Evolutionary conservation across 2,329 filamentous ascomycete species (phyloP).

Genomic region (Calcarisporium arbuscula): DNA sequence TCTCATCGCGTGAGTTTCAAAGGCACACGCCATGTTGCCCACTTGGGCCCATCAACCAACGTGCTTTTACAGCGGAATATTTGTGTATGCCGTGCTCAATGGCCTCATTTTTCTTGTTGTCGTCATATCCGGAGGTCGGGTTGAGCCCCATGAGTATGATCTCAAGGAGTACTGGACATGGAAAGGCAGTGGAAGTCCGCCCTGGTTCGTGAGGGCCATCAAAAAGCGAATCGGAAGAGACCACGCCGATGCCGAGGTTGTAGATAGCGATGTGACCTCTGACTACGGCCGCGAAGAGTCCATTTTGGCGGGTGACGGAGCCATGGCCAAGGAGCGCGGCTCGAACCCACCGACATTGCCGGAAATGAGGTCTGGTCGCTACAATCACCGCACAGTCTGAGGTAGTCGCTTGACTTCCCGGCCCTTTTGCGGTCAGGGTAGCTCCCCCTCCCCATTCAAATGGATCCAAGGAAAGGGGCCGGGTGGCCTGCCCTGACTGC

Average conservation of each 20-base stretch:
- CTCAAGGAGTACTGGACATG: conserved; percentile 51
- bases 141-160: conserved; percentile 46
- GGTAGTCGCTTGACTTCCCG: too few species aligned
- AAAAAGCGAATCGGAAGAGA: conserved; percentile 9
- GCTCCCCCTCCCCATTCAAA: too few species aligned
- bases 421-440: too few species aligned
- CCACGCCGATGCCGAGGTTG: not conserved
- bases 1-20: conserved; percentile 57
- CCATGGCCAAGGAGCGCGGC: too few species aligned
- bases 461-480: too few species aligned
- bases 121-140: conserved; percentile 31
- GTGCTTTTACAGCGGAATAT: conserved; percentile 36
- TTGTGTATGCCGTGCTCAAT: conserved; percentile 48
- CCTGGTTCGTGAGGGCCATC: conserved; percentile 39
- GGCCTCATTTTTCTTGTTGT: conserved; percentile 39
- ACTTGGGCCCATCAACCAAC: conserved; percentile 3
- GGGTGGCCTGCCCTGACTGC: too few species aligned
- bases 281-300: conserved; percentile 2
- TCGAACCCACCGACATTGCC: too few species aligned
- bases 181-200: conserved; percentile 40
- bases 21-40: not conserved
- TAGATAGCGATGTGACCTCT: conserved; percentile 3
- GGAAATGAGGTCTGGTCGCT: too few species aligned
- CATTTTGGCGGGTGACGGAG: conserved; percentile 4
- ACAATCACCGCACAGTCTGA: too few species aligned